phyloP scores from a whole-genome alignment of 1,284 basidiomycete genomes.

The Schizophyllum amplum region DNA sequence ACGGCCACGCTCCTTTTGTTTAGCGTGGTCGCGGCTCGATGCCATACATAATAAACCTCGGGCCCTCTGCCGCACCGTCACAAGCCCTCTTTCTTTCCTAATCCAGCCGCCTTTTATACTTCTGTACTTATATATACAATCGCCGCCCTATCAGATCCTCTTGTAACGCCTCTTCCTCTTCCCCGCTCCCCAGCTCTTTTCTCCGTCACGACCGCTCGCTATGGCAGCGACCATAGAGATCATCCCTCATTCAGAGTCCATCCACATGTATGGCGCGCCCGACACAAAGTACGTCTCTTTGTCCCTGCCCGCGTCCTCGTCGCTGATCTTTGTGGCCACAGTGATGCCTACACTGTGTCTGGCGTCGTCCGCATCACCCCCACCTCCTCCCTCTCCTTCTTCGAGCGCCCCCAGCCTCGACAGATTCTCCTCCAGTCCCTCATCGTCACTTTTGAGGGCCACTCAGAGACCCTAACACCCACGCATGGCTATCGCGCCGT shows the following conservation, averaged over 20 bases:
- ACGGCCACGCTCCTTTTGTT: constrained; percentile 1
- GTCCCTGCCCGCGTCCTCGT: constrained; percentile 2
- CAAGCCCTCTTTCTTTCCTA: constrained; percentile 13
- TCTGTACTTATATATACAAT: constrained; percentile 6
- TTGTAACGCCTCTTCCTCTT: constrained; percentile 11
- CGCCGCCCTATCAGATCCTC: constrained; percentile 6
- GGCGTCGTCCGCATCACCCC: constrained; percentile 61
- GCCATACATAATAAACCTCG: neutral
- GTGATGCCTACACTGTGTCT: constrained; percentile 70
- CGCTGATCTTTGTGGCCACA: constrained; percentile 19
- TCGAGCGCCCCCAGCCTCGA: constrained; percentile 38
- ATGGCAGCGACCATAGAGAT: constrained; percentile 54
- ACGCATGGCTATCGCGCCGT: constrained; percentile 51
- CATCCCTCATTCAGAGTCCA: constrained; percentile 38
- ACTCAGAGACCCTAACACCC: constrained; percentile 54
- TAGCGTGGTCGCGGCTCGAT: neutral
- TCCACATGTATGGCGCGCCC: constrained; percentile 64
- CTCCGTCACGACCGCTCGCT: constrained; percentile 11
- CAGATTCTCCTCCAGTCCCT: constrained; percentile 59
- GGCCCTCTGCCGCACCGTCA: constrained; percentile 3
- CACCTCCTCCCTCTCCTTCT: constrained; percentile 38
- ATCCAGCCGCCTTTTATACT: constrained; percentile 8
- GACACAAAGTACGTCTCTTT: constrained; percentile 47
- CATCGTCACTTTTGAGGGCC: constrained; percentile 67
- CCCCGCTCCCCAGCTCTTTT: constrained; percentile 12